Conservation (phyloP, 495 filamentous ascomycete species). For the Aspergillus carlsbadensis region DNA sequence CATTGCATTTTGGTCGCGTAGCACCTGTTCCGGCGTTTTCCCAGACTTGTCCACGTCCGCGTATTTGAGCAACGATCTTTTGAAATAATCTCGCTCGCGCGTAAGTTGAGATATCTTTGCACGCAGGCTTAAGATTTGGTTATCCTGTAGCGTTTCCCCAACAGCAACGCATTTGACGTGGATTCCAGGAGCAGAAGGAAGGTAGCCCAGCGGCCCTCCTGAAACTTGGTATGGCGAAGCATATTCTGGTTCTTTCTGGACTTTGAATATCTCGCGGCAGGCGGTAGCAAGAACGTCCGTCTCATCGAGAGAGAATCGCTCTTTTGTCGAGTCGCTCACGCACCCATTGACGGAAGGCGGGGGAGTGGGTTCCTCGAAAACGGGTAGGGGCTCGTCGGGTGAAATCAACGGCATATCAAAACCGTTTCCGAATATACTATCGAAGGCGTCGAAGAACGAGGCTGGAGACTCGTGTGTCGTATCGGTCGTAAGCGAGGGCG, state of each 20-base stretch:
- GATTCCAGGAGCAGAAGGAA: slow-evolving; percentile 24
- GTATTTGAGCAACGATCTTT: slow-evolving; percentile 17
- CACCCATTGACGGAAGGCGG: neutral
- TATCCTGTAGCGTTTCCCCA: slow-evolving; percentile 13
- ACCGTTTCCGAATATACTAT: slow-evolving; percentile 20
- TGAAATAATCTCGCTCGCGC: slow-evolving; percentile 24
- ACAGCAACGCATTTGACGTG: slow-evolving; percentile 27
- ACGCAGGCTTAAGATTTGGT: slow-evolving; percentile 14
- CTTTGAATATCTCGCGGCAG: slow-evolving; percentile 21
- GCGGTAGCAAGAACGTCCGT: slow-evolving; percentile 18
- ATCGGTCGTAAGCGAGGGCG: slow-evolving; percentile 24
- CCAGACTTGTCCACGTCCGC: slow-evolving; percentile 20
- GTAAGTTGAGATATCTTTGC: slow-evolving; percentile 16
- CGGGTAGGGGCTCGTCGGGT: neutral
- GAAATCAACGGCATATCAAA: slow-evolving; percentile 13
- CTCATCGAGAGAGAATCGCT: slow-evolving; percentile 21
- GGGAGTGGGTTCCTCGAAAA: neutral
- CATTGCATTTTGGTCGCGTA: slow-evolving; percentile 25
- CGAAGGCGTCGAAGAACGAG: slow-evolving; percentile 23
- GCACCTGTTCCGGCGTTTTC: slow-evolving; percentile 23
- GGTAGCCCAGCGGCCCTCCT: slow-evolving; percentile 25
- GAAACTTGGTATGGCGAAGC: slow-evolving; percentile 26
- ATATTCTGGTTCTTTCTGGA: slow-evolving; percentile 19
- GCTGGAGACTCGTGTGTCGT: slow-evolving; percentile 21
- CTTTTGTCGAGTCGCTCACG: slow-evolving; percentile 22